Evolutionary conservation across 2,329 filamentous ascomycete genomes (phyloP).

Genomic region (Colletotrichum sp.): DNA sequence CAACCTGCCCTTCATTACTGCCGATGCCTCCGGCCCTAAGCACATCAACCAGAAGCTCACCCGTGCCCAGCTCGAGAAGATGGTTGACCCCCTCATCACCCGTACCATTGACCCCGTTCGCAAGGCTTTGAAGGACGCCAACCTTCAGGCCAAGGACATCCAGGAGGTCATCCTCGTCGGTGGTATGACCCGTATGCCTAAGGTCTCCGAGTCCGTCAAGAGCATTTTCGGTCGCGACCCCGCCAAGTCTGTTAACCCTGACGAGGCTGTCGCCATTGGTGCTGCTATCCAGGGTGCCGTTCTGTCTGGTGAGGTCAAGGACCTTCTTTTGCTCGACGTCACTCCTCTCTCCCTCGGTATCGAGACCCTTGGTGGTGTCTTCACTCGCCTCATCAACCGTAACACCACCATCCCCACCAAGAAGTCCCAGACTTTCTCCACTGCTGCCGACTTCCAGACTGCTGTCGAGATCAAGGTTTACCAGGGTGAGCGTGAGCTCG

Average conservation of each 20-base stretch:
- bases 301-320: slow-evolving; percentile 94
- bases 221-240: slow-evolving; percentile 95
- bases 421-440: slow-evolving; percentile 99
- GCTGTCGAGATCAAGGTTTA: slow-evolving; percentile 99
- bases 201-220: slow-evolving; percentile 96
- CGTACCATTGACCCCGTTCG: slow-evolving; percentile 90
- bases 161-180: slow-evolving; percentile 97
- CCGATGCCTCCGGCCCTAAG: slow-evolving; percentile 93
- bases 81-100: slow-evolving; percentile 88
- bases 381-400: slow-evolving; percentile 97
- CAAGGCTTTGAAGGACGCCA: slow-evolving; percentile 96
- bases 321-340: slow-evolving; percentile 93
- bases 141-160: slow-evolving; percentile 89
- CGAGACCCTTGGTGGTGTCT: slow-evolving; percentile 96
- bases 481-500: slow-evolving; percentile 99
- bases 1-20: slow-evolving; percentile 98
- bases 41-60: slow-evolving; percentile 98
- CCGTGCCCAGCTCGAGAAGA: slow-evolving; percentile 88
- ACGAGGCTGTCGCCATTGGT: slow-evolving; percentile 97
- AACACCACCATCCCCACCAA: slow-evolving; percentile 99
- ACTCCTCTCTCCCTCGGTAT: slow-evolving; percentile 97
- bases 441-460: slow-evolving; percentile 96
- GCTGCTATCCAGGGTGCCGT: slow-evolving; percentile 97
- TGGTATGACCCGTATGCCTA: slow-evolving; percentile 99
- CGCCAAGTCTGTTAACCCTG: slow-evolving; percentile 97